Evolutionary conservation across 148 eudicot species (phyloP).

Genomic region (Fagopyrum homotropicum): DNA sequence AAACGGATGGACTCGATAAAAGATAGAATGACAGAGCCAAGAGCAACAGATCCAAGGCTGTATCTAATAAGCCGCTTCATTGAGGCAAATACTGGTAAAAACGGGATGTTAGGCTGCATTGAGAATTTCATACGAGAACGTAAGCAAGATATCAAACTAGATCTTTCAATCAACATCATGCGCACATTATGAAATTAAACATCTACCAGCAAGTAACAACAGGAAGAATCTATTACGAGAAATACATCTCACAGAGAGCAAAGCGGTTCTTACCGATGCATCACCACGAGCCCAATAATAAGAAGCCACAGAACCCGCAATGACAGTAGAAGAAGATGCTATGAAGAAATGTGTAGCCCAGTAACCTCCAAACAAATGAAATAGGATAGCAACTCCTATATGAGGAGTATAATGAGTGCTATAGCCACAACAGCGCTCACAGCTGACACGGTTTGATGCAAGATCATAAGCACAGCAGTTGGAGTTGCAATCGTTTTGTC

Average conservation of each 20-base stretch:
- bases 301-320: constrained; percentile 98
- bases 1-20: constrained; percentile 71
- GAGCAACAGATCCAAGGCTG: constrained; percentile 78
- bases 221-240: too few species aligned
- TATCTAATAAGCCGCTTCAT: constrained; percentile 84
- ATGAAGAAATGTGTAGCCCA: constrained; percentile 90
- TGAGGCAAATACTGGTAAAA: constrained; percentile 88
- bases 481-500: constrained; percentile 63
- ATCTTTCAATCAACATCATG: background rate
- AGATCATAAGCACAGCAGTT: constrained; percentile 94
- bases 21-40: constrained; percentile 79
- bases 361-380: constrained; percentile 82
- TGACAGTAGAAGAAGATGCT: constrained; percentile 83
- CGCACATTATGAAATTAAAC: background rate
- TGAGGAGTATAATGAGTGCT: constrained; percentile 74
- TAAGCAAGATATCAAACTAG: constrained; percentile 4
- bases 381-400: constrained; percentile 71
- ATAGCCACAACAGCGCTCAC: constrained; percentile 91
- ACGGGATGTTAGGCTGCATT: constrained; percentile 67
- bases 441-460: constrained; percentile 54
- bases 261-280: constrained; percentile 38
- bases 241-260: too few species aligned
- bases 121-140: constrained; percentile 6
- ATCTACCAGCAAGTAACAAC: background rate
- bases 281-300: constrained; percentile 95